A percentile compares a stretch with the other conserved stretches of the same genome.
Evolutionary conservation across 2,329 filamentous ascomycete genomes (phyloP).

Genomic region (Emmonsiellopsis sp.): DNA sequence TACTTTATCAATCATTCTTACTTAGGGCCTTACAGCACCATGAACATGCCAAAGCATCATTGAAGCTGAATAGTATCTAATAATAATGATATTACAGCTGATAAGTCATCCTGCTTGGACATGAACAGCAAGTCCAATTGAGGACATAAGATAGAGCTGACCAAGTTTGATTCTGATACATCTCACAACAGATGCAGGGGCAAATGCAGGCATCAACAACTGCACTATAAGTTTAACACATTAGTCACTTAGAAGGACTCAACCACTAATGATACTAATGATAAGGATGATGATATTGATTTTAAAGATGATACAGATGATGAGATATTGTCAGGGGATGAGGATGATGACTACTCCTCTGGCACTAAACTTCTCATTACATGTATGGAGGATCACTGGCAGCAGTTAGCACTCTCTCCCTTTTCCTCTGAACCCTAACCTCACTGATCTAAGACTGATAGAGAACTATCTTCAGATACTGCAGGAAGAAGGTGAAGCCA

Average conservation of each 20-base stretch:
- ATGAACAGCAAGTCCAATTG: neutral
- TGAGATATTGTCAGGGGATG: neutral
- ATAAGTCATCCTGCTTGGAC: neutral
- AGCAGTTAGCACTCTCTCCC: neutral
- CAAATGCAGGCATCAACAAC: slow-evolving; percentile 1
- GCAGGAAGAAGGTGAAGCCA: slow-evolving; percentile 11
- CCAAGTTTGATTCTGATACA: neutral
- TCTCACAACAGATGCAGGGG: neutral
- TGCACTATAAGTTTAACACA: slow-evolving; percentile 1
- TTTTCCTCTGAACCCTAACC: neutral
- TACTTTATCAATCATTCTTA: neutral
- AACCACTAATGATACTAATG: neutral
- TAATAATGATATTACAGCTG: neutral
- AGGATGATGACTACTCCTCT: neutral
- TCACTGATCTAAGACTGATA: neutral
- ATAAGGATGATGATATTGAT: neutral
- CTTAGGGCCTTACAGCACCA: too few relatives aligned
- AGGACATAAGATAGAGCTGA: slow-evolving; percentile 1
- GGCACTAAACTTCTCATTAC: neutral
- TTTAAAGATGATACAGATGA: neutral
- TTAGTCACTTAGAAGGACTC: neutral
- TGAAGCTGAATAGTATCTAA: neutral
- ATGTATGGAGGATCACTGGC: neutral
- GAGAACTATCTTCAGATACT: slow-evolving; percentile 10
- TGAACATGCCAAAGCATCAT: neutral